phyloP scores from a whole-genome alignment of 139 green algal genomes.

The Auxenochlorella pyrenoidosa region DNA sequence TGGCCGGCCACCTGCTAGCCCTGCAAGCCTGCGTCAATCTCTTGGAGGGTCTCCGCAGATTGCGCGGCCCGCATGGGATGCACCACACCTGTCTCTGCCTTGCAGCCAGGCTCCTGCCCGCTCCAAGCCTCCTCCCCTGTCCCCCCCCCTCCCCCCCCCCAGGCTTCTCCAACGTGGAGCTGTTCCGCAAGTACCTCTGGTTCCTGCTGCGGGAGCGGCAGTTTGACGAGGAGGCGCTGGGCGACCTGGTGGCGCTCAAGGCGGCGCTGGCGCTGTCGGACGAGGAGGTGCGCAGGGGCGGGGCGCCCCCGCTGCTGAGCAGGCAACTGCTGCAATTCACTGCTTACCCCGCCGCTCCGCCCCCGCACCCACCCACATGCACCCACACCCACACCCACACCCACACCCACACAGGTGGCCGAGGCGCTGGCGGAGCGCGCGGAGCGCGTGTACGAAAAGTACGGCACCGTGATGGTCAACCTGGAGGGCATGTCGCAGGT shows the following conservation, averaged over 20 bases:
- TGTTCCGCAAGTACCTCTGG: constrained; percentile 98
- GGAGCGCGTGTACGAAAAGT: constrained; percentile 89
- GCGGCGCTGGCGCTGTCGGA: constrained; percentile 69
- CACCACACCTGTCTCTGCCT: not conserved
- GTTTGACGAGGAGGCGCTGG: constrained; percentile 91
- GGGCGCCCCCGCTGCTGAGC: no score
- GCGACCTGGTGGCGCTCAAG: constrained; percentile 92
- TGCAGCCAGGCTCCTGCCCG: not conserved
- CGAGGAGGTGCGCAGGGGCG: constrained; percentile 52
- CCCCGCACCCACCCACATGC: no score
- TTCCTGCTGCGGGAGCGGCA: constrained; percentile 93
- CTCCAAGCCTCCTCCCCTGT: not conserved
- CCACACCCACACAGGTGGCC: constrained; percentile 54
- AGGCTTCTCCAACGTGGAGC: constrained; percentile 86
- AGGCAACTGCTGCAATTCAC: no score
- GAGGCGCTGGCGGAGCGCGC: constrained; percentile 87
- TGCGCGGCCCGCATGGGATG: no score
- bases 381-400: no score
- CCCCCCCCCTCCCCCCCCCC: not conserved
- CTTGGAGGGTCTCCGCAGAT: no score
- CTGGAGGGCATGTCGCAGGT: constrained; percentile 74
- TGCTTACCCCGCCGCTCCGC: no score
- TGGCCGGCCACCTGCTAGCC: no score
- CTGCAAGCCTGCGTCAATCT: no score
- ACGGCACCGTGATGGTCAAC: constrained; percentile 88